These are phyloP conservation scores for Alternaria hordeiaustralica DNA, from an alignment of 2,329 filamentous ascomycete species.

Conservation along the genomic window DNA sequence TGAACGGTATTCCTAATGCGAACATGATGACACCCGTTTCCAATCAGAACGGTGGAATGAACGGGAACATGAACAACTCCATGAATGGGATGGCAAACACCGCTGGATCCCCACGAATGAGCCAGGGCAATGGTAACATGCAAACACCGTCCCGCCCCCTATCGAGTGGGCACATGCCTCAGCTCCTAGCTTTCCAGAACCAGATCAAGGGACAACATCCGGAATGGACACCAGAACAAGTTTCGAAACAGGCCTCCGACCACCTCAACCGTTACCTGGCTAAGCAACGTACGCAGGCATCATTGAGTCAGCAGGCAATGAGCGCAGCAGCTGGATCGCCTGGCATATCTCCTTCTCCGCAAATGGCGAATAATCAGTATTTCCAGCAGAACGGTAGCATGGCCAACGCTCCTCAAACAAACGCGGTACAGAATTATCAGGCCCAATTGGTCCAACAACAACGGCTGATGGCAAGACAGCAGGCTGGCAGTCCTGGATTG, in stretches of 20 bases:
- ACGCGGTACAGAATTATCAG: slow-evolving; percentile 46
- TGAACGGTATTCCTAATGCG: slow-evolving; percentile 45
- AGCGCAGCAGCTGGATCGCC: slow-evolving; percentile 45
- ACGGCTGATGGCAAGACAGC: slow-evolving; percentile 43
- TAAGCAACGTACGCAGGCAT: slow-evolving; percentile 38
- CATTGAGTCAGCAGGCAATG: slow-evolving; percentile 30
- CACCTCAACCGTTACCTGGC: slow-evolving; percentile 41
- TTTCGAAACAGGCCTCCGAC: slow-evolving; percentile 44
- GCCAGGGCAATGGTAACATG: slow-evolving; percentile 38
- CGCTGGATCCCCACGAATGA: slow-evolving; percentile 43
- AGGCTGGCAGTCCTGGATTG: slow-evolving; percentile 41
- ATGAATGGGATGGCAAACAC: slow-evolving; percentile 47
- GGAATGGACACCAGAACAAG: slow-evolving; percentile 44
- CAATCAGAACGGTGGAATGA: slow-evolving; percentile 45
- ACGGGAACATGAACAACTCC: slow-evolving; percentile 35
- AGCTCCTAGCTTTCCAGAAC: slow-evolving; percentile 42
- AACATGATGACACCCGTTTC: slow-evolving; percentile 43
- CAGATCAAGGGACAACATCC: slow-evolving; percentile 44
- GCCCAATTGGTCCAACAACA: slow-evolving; percentile 48
- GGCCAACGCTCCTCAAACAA: slow-evolving; percentile 40
- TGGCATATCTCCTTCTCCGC: slow-evolving; percentile 39
- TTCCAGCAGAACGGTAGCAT: slow-evolving; percentile 39
- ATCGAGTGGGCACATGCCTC: slow-evolving; percentile 45
- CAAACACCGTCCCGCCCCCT: slow-evolving; percentile 38
- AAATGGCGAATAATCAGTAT: slow-evolving; percentile 45